Evolutionary conservation across 768 basidiomycete genomes (phyloP).

Genomic region (Serendipita sp.): DNA sequence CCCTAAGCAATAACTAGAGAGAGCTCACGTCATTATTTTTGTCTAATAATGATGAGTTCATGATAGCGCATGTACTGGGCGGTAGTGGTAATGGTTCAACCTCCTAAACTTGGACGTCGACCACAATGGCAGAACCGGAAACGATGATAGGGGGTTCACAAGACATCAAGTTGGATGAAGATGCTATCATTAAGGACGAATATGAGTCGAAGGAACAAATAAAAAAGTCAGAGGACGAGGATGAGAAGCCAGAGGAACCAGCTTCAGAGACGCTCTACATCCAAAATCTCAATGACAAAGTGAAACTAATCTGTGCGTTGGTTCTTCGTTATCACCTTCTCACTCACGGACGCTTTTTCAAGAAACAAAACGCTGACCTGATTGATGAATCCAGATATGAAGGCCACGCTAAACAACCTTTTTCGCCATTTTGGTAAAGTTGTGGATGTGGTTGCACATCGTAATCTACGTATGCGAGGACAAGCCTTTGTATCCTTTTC

Average conservation of each 20-base stretch:
- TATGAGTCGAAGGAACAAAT: too few relatives aligned
- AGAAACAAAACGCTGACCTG: conserved; percentile 7
- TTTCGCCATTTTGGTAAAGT: conserved; percentile 93
- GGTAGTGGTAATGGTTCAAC: too few relatives aligned
- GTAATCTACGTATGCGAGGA: conserved; percentile 91
- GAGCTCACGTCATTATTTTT: too few relatives aligned
- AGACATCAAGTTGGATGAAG: too few relatives aligned
- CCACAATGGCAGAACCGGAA: conserved; percentile 1
- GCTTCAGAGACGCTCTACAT: conserved; percentile 83
- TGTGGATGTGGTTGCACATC: conserved; percentile 87
- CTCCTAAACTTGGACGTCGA: not conserved
- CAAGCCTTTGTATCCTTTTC: conserved; percentile 95
- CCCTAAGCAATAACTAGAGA: too few relatives aligned
- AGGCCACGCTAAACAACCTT: conserved; percentile 68
- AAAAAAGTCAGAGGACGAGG: not conserved
- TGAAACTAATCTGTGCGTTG: conserved; percentile 35
- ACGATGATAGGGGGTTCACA: not conserved
- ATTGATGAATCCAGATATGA: conserved; percentile 46
- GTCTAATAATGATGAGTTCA: too few relatives aligned
- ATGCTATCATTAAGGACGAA: conserved; percentile 4
- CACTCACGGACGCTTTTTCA: conserved; percentile 31
- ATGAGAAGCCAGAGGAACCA: conserved; percentile 1
- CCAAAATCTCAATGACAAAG: conserved; percentile 92
- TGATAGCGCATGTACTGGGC: not conserved
- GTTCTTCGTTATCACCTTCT: not conserved